Evolutionary conservation across 345 rosid species (phyloP).

Genomic region (Anacardium occidentale): DNA sequence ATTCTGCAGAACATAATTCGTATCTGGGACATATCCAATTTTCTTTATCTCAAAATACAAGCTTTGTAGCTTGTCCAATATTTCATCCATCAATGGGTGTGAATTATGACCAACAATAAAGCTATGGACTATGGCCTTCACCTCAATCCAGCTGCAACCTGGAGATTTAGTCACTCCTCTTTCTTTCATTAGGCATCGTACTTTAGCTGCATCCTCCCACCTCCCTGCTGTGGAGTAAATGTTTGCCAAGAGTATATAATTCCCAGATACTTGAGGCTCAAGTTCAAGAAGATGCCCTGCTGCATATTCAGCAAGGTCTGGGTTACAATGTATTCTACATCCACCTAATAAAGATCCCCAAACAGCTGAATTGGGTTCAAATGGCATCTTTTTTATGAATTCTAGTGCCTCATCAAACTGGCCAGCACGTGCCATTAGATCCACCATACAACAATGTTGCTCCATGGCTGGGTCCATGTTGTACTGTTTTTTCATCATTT

Average conservation of each 20-base stretch:
- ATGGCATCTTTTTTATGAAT: constrained; percentile 14
- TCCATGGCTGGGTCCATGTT: constrained; percentile 7
- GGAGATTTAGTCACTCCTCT: constrained; percentile 30
- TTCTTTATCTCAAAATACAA: constrained; percentile 30
- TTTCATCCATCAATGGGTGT: constrained; percentile 13
- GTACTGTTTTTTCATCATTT: constrained; percentile 22
- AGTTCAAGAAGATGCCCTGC: constrained; percentile 32
- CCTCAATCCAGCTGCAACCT: constrained; percentile 40
- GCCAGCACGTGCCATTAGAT: constrained; percentile 18
- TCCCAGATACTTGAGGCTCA: constrained; percentile 34
- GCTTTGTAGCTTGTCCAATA: constrained; percentile 14
- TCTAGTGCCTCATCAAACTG: constrained; percentile 7
- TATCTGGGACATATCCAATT: constrained; percentile 21
- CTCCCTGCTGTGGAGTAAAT: constrained; percentile 34
- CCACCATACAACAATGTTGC: constrained; percentile 18
- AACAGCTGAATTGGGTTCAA: constrained; percentile 30
- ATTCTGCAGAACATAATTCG: constrained; percentile 24
- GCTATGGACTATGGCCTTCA: constrained; percentile 24
- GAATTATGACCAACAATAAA: constrained; percentile 29
- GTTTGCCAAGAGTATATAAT: constrained; percentile 35
- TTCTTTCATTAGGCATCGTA: constrained; percentile 19
- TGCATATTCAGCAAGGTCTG: constrained; percentile 33
- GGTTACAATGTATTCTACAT: constrained; percentile 33
- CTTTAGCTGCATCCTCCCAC: constrained; percentile 30
- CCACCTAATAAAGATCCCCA: constrained; percentile 32